Percentiles rank a stretch among this genome's conserved stretches.
Evolutionary conservation across 208 protist species (phyloP).

Genomic region (Leishmania martiniquensis): DNA sequence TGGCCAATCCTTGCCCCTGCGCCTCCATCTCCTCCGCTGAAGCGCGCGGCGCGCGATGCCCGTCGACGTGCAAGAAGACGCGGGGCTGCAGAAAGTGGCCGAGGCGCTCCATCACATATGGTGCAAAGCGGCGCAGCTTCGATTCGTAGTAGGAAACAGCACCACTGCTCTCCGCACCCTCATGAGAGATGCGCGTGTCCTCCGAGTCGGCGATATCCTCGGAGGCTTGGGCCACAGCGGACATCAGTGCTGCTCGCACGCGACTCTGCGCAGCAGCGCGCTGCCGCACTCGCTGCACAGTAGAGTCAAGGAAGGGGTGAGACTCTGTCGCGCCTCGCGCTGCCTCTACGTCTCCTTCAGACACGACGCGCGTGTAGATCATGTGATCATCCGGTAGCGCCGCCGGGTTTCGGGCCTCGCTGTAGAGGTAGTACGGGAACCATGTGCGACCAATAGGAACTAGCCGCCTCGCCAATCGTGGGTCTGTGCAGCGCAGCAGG

Average conservation of each 20-base stretch:
- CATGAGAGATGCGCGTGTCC: not conserved
- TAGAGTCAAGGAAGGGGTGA: not conserved
- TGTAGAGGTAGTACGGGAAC: slow-evolving; percentile 77
- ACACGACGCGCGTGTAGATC: slow-evolving; percentile 57
- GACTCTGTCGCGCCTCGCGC: not conserved
- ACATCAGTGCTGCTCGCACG: slow-evolving; percentile 14
- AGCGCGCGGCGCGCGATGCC: slow-evolving; percentile 45
- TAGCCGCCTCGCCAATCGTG: slow-evolving; percentile 41
- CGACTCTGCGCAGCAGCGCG: slow-evolving; percentile 20
- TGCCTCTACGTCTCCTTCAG: slow-evolving; percentile 15
- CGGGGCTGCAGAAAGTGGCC: slow-evolving; percentile 73
- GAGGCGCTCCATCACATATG: slow-evolving; percentile 59
- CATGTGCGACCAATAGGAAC: slow-evolving; percentile 65
- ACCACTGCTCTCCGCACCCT: slow-evolving; percentile 17
- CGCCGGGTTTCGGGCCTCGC: slow-evolving; percentile 44
- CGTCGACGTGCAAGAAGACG: slow-evolving; percentile 67
- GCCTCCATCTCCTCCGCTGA: slow-evolving; percentile 24
- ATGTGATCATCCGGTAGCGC: slow-evolving; percentile 42
- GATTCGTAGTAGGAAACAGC: slow-evolving; percentile 52
- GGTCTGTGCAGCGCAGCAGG: slow-evolving; percentile 45
- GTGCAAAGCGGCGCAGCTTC: slow-evolving; percentile 39
- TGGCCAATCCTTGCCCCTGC: not conserved
- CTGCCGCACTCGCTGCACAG: not conserved
- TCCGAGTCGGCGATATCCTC: not conserved
- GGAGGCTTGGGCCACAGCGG: not conserved